Conservation (phyloP, 2,329 filamentous ascomycete species). For the Microcyclospora pomicola region DNA sequence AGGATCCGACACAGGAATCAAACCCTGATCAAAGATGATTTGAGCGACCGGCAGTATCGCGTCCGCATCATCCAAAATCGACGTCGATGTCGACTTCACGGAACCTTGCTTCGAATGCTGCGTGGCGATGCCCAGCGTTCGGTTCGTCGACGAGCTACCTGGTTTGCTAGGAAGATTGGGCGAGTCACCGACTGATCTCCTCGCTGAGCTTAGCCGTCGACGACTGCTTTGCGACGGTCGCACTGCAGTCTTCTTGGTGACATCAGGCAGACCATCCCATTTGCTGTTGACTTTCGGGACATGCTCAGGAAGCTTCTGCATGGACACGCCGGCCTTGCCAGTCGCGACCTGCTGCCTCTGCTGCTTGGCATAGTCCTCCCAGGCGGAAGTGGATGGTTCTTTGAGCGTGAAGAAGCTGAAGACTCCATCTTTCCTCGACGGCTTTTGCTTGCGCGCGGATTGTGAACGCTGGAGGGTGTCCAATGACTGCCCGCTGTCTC, state of each 20-base stretch:
- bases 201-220: background rate
- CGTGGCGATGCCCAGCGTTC: background rate
- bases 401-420: slow-evolving; percentile 35
- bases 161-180: background rate
- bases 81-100: too few species aligned
- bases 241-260: slow-evolving; percentile 19
- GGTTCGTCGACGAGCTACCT: background rate
- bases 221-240: background rate
- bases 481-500: too few species aligned
- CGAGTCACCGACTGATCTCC: background rate
- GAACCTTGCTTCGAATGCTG: too few species aligned
- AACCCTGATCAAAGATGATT: too few species aligned
- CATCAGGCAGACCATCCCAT: slow-evolving; percentile 38
- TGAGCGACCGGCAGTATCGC: too few species aligned
- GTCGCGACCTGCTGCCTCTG: slow-evolving; percentile 25
- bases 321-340: slow-evolving; percentile 26
- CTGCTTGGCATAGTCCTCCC: slow-evolving; percentile 33
- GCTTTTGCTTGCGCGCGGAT: background rate
- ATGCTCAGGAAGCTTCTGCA: slow-evolving; percentile 33
- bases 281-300: slow-evolving; percentile 42
- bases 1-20: too few species aligned
- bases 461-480: too few species aligned
- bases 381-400: slow-evolving; percentile 34
- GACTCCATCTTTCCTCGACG: slow-evolving; percentile 25
- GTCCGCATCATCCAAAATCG: too few species aligned